A percentile compares a stretch with the other conserved stretches of the same genome.
These are phyloP conservation scores for Teunomyces funiuensis DNA, from an alignment of 805 yeast species.

Conservation along the genomic window DNA sequence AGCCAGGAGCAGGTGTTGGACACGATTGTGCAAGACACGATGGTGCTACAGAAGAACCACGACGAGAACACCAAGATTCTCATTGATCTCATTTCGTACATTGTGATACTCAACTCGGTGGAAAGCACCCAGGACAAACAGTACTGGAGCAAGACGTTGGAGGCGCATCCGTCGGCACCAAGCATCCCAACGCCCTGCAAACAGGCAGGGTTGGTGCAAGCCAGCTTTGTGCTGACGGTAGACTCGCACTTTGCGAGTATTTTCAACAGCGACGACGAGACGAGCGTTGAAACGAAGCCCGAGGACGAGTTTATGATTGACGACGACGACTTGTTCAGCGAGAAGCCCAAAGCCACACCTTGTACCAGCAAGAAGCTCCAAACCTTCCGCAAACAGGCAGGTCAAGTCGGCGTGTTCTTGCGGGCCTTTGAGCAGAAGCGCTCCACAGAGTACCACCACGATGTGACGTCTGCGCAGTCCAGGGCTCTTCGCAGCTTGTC, in stretches of 20 bases:
- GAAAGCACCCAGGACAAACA: constrained; percentile 17
- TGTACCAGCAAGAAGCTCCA: constrained; percentile 4
- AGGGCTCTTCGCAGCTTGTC: constrained; percentile 6
- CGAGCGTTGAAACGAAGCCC: background rate
- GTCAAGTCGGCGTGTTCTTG: background rate
- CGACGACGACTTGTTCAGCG: constrained; percentile 12
- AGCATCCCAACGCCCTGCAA: background rate
- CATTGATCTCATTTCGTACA: constrained; percentile 21
- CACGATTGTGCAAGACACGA: background rate
- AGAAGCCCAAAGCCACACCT: constrained; percentile 1
- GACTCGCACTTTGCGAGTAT: constrained; percentile 30
- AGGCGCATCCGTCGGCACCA: background rate
- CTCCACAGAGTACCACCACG: background rate
- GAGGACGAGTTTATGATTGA: constrained; percentile 12
- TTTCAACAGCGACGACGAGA: constrained; percentile 14
- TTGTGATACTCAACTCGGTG: constrained; percentile 18
- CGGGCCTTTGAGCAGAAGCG: background rate
- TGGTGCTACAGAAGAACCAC: constrained; percentile 17
- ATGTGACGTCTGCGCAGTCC: background rate
- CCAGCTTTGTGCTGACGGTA: constrained; percentile 16
- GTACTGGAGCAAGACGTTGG: constrained; percentile 22
- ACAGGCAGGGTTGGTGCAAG: constrained; percentile 1
- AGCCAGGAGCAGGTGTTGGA: constrained; percentile 2
- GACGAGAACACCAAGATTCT: constrained; percentile 26
- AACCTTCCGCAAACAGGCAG: background rate